These are phyloP conservation scores for Suillus weaverae DNA, from an alignment of 768 basidiomycete genomes.

Conservation along the genomic window DNA sequence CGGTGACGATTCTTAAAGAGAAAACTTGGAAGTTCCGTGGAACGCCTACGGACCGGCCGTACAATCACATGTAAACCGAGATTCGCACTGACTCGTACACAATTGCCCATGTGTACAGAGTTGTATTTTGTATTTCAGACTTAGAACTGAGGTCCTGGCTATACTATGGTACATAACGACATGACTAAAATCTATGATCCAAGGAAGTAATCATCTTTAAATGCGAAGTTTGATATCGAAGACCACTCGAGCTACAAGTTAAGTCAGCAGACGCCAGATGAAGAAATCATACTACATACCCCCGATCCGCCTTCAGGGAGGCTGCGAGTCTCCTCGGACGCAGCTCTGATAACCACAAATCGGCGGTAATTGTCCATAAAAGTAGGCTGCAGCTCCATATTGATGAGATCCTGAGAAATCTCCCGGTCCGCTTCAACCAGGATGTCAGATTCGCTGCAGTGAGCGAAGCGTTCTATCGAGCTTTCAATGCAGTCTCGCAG, in stretches of 20 bases:
- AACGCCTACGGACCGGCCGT: conserved; percentile 1
- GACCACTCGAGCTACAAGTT: conserved; percentile 58
- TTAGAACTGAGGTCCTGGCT: not conserved
- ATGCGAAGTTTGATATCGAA: conserved; percentile 46
- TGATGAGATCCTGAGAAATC: conserved; percentile 47
- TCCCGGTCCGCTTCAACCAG: conserved; percentile 42
- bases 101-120: no score
- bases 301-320: conserved; percentile 26
- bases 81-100: not conserved
- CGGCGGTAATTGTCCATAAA: conserved; percentile 64
- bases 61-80: conserved; percentile 29
- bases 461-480: conserved; percentile 19
- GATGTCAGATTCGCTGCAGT: conserved; percentile 36
- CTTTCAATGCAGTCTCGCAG: conserved; percentile 42
- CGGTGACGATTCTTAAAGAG: not conserved
- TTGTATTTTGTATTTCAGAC: no score
- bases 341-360: conserved; percentile 56
- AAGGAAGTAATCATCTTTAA: conserved; percentile 57
- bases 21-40: not conserved
- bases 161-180: not conserved
- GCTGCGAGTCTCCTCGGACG: conserved; percentile 26
- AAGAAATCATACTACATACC: conserved; percentile 39
- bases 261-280: conserved; percentile 9
- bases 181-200: not conserved
- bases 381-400: conserved; percentile 61